phyloP scores from a whole-genome alignment of 2,329 filamentous ascomycete species.

The Penicillium glabrum region DNA sequence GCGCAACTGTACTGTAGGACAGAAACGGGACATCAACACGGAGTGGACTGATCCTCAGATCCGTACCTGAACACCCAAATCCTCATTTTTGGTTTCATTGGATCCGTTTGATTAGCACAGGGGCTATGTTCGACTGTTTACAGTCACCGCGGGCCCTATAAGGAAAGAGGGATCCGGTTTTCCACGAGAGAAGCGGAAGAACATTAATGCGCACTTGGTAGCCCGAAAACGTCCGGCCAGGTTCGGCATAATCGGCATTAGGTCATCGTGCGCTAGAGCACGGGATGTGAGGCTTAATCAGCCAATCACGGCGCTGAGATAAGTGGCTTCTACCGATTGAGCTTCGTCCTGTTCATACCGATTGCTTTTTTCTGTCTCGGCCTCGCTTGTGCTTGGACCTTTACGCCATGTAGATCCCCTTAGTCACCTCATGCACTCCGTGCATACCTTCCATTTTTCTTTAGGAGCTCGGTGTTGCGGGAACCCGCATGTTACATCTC shows the following conservation, averaged over 20 bases:
- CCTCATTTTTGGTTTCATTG: background rate
- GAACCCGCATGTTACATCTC: slow-evolving; percentile 4
- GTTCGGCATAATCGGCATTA: slow-evolving; percentile 2
- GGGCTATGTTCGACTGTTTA: background rate
- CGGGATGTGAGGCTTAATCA: background rate
- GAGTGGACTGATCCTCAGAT: background rate
- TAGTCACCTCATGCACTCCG: background rate
- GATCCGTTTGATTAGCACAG: background rate
- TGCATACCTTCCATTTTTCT: background rate
- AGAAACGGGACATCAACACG: background rate
- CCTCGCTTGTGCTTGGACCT: background rate
- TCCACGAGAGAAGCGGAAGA: background rate
- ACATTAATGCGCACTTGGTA: background rate
- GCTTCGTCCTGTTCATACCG: background rate
- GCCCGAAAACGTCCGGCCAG: background rate
- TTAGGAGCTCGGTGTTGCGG: background rate
- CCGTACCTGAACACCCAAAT: background rate
- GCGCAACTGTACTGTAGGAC: background rate
- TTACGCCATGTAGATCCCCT: background rate
- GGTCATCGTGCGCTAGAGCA: background rate
- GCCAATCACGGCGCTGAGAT: background rate
- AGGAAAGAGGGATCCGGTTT: background rate
- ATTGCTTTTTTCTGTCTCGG: background rate
- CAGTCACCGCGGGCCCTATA: background rate
- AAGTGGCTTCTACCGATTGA: background rate